These are phyloP conservation scores for Clarireedia sp. DNA, from an alignment of 2,329 filamentous ascomycete species.

Conservation along the genomic window DNA sequence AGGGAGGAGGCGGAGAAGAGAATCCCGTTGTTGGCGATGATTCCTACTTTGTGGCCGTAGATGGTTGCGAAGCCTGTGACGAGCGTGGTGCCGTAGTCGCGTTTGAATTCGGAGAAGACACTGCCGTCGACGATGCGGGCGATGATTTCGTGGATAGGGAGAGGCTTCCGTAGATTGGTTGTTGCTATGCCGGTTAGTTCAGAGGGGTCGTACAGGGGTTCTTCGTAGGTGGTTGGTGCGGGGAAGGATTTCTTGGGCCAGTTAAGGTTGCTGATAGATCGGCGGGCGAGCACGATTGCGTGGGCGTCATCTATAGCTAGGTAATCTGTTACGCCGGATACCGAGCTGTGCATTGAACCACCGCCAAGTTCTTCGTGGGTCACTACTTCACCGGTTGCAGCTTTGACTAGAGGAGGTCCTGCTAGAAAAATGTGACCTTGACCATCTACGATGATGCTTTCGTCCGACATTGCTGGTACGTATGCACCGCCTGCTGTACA, in stretches of 20 bases:
- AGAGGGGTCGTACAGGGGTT: conserved; percentile 70
- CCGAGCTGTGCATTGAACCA: conserved; percentile 78
- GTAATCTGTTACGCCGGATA: conserved; percentile 92
- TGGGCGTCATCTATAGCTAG: conserved; percentile 91
- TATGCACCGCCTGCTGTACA: conserved; percentile 96
- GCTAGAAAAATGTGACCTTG: conserved; percentile 98
- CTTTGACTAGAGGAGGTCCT: conserved; percentile 89
- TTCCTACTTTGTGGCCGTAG: conserved; percentile 83
- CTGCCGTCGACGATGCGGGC: conserved; percentile 87
- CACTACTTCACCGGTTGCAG: conserved; percentile 88
- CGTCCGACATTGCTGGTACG: conserved; percentile 94
- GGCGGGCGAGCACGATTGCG: conserved; percentile 74
- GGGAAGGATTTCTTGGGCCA: conserved; percentile 53
- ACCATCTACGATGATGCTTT: conserved; percentile 90
- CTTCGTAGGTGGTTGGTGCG: conserved; percentile 46
- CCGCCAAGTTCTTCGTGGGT: conserved; percentile 86
- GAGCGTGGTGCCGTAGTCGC: conserved; percentile 77
- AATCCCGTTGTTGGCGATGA: conserved; percentile 94
- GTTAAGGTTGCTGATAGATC: conserved; percentile 83
- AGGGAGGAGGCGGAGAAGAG: conserved; percentile 81
- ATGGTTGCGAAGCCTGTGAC: conserved; percentile 89
- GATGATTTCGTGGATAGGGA: conserved; percentile 85
- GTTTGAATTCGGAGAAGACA: conserved; percentile 90
- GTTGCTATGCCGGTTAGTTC: conserved; percentile 86
- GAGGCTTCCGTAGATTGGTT: conserved; percentile 77